These are phyloP conservation scores for Cotoneaster glaucophyllus DNA, from an alignment of 306 rosid genomes.

Conservation along the genomic window DNA sequence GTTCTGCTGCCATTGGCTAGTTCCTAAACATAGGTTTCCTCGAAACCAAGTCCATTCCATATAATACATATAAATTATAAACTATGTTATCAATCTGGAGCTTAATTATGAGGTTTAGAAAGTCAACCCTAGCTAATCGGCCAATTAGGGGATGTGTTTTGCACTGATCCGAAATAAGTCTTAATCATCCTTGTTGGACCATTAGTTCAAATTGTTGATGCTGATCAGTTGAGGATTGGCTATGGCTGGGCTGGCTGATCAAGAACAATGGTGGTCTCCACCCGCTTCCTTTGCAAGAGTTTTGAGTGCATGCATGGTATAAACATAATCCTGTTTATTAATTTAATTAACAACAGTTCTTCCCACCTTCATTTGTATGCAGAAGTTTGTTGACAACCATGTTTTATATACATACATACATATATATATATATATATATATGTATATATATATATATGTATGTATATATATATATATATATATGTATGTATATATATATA, in stretches of 20 bases:
- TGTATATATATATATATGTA: too few species aligned
- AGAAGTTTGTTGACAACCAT: neutral
- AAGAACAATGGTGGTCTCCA: neutral
- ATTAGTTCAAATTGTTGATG: neutral
- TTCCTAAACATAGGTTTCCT: neutral
- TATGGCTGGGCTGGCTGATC: neutral
- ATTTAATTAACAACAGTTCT: neutral
- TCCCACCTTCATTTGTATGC: neutral
- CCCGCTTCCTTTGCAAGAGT: neutral
- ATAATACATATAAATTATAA: neutral
- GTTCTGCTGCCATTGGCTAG: neutral
- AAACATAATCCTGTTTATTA: neutral
- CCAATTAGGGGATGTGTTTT: neutral
- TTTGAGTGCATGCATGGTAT: neutral
- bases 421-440: neutral
- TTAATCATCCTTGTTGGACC: slow-evolving; percentile 1
- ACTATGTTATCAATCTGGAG: neutral
- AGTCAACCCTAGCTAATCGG: neutral
- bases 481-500: too few species aligned
- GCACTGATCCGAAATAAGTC: neutral
- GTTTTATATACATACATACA: neutral
- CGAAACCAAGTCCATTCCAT: neutral
- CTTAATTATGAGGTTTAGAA: neutral
- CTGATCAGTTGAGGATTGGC: neutral
- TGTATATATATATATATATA: too few species aligned